Evolutionary conservation across 2,329 filamentous ascomycete genomes (phyloP).

Genomic region (Arachnopeziza araneosa): DNA sequence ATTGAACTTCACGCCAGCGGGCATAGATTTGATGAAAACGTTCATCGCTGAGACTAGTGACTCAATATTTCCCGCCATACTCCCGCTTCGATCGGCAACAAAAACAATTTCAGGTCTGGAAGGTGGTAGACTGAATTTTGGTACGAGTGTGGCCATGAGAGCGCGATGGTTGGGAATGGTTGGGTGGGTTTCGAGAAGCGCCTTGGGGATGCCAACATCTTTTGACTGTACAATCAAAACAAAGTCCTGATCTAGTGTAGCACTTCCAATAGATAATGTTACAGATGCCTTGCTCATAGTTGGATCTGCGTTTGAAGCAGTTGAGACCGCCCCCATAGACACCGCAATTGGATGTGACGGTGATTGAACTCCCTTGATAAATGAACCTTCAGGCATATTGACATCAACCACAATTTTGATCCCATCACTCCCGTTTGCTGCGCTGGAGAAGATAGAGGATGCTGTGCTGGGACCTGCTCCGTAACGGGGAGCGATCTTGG

Average conservation of each 20-base stretch:
- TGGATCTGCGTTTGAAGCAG: constrained; percentile 39
- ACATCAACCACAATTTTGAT: constrained; percentile 50
- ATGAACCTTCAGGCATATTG: constrained; percentile 49
- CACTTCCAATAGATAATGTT: constrained; percentile 46
- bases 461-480: constrained; percentile 33
- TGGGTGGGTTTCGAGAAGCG: constrained; percentile 61
- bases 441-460: neutral
- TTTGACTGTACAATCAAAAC: constrained; percentile 59
- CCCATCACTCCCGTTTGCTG: constrained; percentile 6
- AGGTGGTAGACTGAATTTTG: constrained; percentile 57
- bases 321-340: constrained; percentile 53
- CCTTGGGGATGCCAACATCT: constrained; percentile 54
- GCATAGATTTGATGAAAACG: constrained; percentile 61
- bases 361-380: constrained; percentile 58
- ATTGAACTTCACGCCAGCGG: constrained; percentile 61
- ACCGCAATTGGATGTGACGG: constrained; percentile 64
- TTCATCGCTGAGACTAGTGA: constrained; percentile 51
- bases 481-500: constrained; percentile 61
- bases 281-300: constrained; percentile 57
- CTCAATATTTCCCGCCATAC: constrained; percentile 51
- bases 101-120: constrained; percentile 61
- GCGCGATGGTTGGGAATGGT: constrained; percentile 55
- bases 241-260: constrained; percentile 59
- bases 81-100: constrained; percentile 65
- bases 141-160: constrained; percentile 66